Percentiles rank a stretch among this genome's conserved stretches.
phyloP scores from a whole-genome alignment of 805 yeast genomes.

The Brettanomyces bruxellensis region DNA sequence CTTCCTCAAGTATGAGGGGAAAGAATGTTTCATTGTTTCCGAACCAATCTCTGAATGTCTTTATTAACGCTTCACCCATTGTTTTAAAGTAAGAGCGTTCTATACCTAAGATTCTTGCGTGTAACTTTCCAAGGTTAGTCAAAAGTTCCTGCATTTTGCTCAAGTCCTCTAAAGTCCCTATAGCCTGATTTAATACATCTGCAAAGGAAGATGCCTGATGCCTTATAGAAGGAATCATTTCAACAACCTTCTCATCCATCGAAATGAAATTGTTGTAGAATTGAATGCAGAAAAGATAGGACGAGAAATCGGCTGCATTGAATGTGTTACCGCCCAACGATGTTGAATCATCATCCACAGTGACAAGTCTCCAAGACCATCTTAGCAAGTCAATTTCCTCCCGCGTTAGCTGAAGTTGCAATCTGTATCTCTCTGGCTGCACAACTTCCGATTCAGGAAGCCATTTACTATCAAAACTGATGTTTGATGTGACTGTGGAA shows the following conservation, averaged over 20 bases:
- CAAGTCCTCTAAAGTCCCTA: constrained; percentile 54
- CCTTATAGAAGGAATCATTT: constrained; percentile 60
- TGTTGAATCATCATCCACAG: constrained; percentile 3
- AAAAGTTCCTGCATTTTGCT: constrained; percentile 49
- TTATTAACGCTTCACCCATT: constrained; percentile 65
- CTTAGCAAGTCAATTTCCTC: constrained; percentile 36
- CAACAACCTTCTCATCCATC: constrained; percentile 53
- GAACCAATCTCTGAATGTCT: constrained; percentile 61
- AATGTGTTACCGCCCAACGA: constrained; percentile 3
- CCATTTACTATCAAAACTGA: constrained; percentile 24
- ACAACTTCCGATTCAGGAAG: constrained; percentile 24
- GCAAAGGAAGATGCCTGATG: constrained; percentile 80
- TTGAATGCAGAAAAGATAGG: constrained; percentile 66
- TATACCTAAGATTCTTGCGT: constrained; percentile 65
- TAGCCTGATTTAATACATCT: constrained; percentile 63
- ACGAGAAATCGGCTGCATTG: constrained; percentile 30
- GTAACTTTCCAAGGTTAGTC: constrained; percentile 60
- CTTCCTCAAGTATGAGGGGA: constrained; percentile 51
- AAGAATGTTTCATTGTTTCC: constrained; percentile 28
- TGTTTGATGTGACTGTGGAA: constrained; percentile 18
- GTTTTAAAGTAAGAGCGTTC: constrained; percentile 59
- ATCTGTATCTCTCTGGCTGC: constrained; percentile 15
- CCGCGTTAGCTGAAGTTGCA: constrained; percentile 18
- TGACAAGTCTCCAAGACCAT: constrained; percentile 37
- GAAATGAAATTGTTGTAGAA: constrained; percentile 61